Percentiles rank a stretch among this genome's conserved stretches.
Conservation (phyloP, 192 early-diverging fungal genomes). For the Coemansia javaensis region DNA sequence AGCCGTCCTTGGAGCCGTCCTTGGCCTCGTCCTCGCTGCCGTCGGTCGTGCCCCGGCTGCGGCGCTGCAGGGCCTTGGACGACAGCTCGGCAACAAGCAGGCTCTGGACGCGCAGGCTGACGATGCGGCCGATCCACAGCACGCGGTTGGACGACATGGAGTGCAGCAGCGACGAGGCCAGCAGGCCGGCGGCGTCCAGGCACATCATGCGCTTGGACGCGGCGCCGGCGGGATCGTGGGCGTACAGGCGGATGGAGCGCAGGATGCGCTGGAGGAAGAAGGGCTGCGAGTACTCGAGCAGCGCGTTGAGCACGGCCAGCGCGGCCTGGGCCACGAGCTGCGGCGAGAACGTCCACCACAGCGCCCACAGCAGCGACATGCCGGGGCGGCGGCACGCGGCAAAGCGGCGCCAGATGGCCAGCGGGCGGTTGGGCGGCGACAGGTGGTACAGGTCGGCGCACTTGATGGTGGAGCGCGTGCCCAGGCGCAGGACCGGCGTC, state of each 20-base stretch:
- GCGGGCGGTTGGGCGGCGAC: constrained; percentile 49
- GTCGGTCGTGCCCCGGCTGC: constrained; percentile 48
- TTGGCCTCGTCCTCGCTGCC: too few species aligned
- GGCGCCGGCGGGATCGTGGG: background rate
- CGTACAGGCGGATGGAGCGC: constrained; percentile 51
- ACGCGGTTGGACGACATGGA: constrained; percentile 58
- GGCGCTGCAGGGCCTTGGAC: constrained; percentile 58
- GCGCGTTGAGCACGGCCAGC: constrained; percentile 35
- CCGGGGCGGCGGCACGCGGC: constrained; percentile 1
- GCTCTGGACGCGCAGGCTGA: constrained; percentile 58
- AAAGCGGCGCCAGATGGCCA: constrained; percentile 36
- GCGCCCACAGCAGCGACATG: constrained; percentile 27
- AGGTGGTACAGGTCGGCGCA: constrained; percentile 62
- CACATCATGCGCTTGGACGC: constrained; percentile 11
- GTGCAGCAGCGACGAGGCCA: constrained; percentile 47
- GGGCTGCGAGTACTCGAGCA: constrained; percentile 51
- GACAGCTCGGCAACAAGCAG: constrained; percentile 67
- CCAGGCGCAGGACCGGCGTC: constrained; percentile 59
- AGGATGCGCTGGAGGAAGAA: constrained; percentile 61
- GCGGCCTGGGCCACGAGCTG: constrained; percentile 46
- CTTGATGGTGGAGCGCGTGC: constrained; percentile 51
- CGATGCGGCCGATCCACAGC: constrained; percentile 63
- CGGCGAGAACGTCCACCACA: constrained; percentile 39
- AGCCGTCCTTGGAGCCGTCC: constrained; percentile 15
- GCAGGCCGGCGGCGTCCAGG: constrained; percentile 60